Percentiles rank a stretch among this genome's conserved stretches.
Evolutionary conservation across 2,329 filamentous ascomycete species (phyloP).

Genomic region (Chrysosporium keratinophilum): DNA sequence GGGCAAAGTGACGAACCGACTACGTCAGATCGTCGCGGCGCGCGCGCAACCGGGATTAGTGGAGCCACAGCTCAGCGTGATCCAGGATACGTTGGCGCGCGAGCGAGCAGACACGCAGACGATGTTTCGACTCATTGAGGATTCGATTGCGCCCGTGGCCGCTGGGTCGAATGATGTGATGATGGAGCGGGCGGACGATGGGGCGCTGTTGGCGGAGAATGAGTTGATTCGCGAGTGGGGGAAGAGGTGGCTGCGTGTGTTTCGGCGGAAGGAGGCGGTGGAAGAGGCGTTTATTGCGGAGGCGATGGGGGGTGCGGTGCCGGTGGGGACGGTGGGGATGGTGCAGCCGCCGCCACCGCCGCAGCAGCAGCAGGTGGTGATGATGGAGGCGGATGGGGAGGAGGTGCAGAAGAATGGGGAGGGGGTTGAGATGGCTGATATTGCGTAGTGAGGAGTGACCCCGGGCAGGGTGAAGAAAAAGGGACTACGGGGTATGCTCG

Average conservation of each 20-base stretch:
- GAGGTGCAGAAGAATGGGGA: background rate
- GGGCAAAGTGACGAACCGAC: constrained; percentile 75
- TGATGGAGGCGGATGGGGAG: background rate
- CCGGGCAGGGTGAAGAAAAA: background rate
- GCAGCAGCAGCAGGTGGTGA: background rate
- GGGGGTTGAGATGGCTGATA: background rate
- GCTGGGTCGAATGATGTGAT: constrained; percentile 62
- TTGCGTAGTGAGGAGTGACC: background rate
- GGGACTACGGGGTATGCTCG: background rate
- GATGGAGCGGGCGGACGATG: constrained; percentile 55
- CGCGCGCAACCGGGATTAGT: constrained; percentile 48
- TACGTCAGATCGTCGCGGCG: constrained; percentile 65
- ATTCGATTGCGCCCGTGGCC: constrained; percentile 63
- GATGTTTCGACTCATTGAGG: constrained; percentile 71
- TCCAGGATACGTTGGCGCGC: constrained; percentile 56
- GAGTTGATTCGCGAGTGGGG: constrained; percentile 69
- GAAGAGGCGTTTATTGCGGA: constrained; percentile 64
- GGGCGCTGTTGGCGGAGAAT: constrained; percentile 44
- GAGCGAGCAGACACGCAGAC: constrained; percentile 67
- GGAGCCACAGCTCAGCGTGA: constrained; percentile 45
- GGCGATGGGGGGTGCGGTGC: constrained; percentile 41
- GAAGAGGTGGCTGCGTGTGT: constrained; percentile 74
- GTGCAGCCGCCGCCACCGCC: constrained; percentile 18
- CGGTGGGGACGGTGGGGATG: constrained; percentile 27
- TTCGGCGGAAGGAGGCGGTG: constrained; percentile 68